A percentile compares a stretch with the other conserved stretches of the same genome.
phyloP scores from a whole-genome alignment of 2,329 filamentous ascomycete species.

The Chrysoporthe puriensis region DNA sequence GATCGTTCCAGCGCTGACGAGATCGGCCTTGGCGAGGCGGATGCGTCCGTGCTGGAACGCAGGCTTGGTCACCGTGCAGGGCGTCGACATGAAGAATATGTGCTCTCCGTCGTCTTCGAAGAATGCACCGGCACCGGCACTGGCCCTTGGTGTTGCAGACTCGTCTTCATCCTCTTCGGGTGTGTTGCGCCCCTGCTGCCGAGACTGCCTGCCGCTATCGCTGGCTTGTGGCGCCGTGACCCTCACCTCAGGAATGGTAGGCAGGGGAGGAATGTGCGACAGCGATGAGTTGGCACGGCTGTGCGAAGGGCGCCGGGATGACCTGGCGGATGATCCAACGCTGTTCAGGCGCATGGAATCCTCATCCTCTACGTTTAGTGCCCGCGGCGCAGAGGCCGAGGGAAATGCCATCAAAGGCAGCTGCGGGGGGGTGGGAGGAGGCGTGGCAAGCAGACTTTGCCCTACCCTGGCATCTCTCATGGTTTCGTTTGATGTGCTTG shows the following conservation, averaged over 20 bases:
- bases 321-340: constrained; percentile 2
- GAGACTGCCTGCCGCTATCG: constrained; percentile 10
- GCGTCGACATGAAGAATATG: constrained; percentile 52
- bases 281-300: constrained; percentile 30
- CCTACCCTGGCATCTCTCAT: constrained; percentile 25
- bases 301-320: constrained; percentile 17
- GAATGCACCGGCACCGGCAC: constrained; percentile 6
- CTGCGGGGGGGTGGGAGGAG: constrained; percentile 21
- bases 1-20: constrained; percentile 32
- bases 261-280: constrained; percentile 36
- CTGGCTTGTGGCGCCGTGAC: constrained; percentile 33
- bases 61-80: constrained; percentile 53
- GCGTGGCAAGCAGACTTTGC: constrained; percentile 25
- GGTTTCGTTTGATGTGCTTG: constrained; percentile 22
- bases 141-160: constrained; percentile 23
- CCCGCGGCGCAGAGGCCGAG: neutral
- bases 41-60: constrained; percentile 60
- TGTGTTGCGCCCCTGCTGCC: neutral
- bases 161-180: neutral
- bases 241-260: constrained; percentile 48
- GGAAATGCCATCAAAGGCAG: constrained; percentile 11
- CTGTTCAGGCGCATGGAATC: constrained; percentile 8
- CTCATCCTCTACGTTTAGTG: constrained; percentile 17
- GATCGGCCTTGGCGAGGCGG: constrained; percentile 51
- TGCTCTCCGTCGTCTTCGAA: constrained; percentile 43